phyloP scores from a whole-genome alignment of 2,329 filamentous ascomycete species.

The Exophiala phaeomuriformis region DNA sequence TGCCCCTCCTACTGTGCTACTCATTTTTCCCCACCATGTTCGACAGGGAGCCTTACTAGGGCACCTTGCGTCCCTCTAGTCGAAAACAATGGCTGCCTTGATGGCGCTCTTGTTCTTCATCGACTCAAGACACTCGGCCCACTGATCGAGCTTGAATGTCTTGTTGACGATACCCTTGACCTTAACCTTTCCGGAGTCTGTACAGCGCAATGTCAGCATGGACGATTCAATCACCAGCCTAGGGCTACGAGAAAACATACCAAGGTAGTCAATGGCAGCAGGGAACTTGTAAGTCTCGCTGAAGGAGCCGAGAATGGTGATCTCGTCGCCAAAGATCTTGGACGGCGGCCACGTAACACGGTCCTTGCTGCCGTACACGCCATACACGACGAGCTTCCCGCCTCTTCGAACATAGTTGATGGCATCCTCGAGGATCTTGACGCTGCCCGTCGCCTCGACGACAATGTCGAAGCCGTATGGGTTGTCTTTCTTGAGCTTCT shows the following conservation, averaged over 20 bases:
- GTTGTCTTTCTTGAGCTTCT: slow-evolving; percentile 55
- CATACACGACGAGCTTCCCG: slow-evolving; percentile 65
- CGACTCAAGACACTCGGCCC: slow-evolving; percentile 60
- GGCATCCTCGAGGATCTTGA: slow-evolving; percentile 61
- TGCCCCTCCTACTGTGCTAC: too few species aligned
- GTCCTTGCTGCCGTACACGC: slow-evolving; percentile 58
- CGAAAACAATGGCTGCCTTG: slow-evolving; percentile 66
- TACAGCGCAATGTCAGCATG: slow-evolving; percentile 6
- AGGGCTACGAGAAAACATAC: slow-evolving; percentile 13
- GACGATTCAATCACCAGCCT: neutral
- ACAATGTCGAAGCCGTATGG: slow-evolving; percentile 69
- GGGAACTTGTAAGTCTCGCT: slow-evolving; percentile 68
- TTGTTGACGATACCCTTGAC: slow-evolving; percentile 65
- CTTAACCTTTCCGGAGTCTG: slow-evolving; percentile 37
- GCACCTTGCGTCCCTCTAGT: slow-evolving; percentile 30
- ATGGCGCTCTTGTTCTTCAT: slow-evolving; percentile 67
- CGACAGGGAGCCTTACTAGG: neutral
- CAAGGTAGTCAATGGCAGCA: slow-evolving; percentile 48
- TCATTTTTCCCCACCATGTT: too few species aligned
- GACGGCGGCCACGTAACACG: slow-evolving; percentile 62
- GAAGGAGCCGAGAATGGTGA: slow-evolving; percentile 66
- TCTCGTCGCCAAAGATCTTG: slow-evolving; percentile 62
- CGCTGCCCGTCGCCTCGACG: slow-evolving; percentile 62
- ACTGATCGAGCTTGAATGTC: slow-evolving; percentile 65
- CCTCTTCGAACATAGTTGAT: slow-evolving; percentile 66